Base-by-base conservation (phyloP, 2,329 filamentous ascomycete species). In the Byssothecium circinans region DNA sequence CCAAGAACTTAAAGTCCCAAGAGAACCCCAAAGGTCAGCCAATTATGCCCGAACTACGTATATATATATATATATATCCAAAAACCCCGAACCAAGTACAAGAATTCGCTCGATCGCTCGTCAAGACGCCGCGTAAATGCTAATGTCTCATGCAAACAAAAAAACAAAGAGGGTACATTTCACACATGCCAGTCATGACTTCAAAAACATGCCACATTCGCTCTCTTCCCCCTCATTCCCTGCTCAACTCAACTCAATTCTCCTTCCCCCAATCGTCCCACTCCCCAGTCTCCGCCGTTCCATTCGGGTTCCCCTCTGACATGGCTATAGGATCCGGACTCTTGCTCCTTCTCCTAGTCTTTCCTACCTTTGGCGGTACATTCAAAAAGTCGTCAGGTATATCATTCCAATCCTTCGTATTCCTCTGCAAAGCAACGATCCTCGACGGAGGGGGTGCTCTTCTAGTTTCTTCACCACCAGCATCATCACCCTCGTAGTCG, bases 351-450 rank as follows among this genome's bases (percentile, higher is more conserved):
- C 19, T 43, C 15, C 41, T 51, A 39, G 61, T 56, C 41, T 67
- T 62, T 18, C n/a, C 29, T 19, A 60, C 60, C 40, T 71, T 58
- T 23, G 61, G 60, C 23, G 61, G 53, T 3, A 58, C 51, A 19
- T 62, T 51, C 10, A 70, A 22, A 36, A 76, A 75, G 15, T 75
- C 75, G 4, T 75, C 75, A 12, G 76, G 76, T 4, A 78, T 62
- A 48, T 78, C 76, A 45, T 78, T 78, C 75, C 75, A 78, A 43
- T 76, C 73, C 35, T 61, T 63, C 8, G 68, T 74, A 6, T 29
- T 34, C 27, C 58, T 59, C 1, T 51, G 52, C 0, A 47, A 44
- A 15, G 47, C 49, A 2, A 39, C 18, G 11, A 43, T 8, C 20
- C 43, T 45, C 19, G 49, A 50, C 4, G 45, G 39, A 14, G 52